These are phyloP conservation scores for Elymus sibiricus DNA, from an alignment of 176 grass and related monocot genomes.

Conservation along the genomic window DNA sequence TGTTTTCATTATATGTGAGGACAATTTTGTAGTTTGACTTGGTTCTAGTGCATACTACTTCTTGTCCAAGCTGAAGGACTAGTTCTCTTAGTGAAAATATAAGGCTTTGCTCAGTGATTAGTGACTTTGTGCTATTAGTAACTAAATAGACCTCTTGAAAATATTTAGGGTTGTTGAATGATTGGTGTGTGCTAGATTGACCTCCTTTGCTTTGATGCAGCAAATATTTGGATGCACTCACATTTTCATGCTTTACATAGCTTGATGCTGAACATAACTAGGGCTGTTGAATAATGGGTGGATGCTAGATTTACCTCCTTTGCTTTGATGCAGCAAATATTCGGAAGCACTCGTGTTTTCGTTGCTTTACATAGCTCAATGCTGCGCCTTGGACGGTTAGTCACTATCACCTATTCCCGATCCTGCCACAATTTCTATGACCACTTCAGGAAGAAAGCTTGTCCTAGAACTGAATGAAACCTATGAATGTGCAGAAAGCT, in stretches of 20 bases:
- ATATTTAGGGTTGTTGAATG: not conserved
- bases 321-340: constrained; percentile 69
- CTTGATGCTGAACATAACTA: constrained; percentile 45
- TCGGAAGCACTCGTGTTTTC: constrained; percentile 85
- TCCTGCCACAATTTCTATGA: constrained; percentile 1
- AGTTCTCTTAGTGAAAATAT: constrained; percentile 1
- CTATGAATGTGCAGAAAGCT: constrained; percentile 22
- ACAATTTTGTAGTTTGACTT: not conserved
- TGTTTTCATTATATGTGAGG: not conserved
- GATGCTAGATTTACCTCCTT: constrained; percentile 17
- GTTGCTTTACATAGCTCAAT: constrained; percentile 90
- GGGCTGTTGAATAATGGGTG: constrained; percentile 8
- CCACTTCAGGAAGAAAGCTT: constrained; percentile 2
- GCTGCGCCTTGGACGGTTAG: constrained; percentile 72
- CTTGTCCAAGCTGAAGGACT: not conserved
- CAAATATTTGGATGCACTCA: constrained; percentile 76
- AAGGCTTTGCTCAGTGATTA: not conserved
- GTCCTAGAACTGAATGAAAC: not conserved
- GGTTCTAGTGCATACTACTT: constrained; percentile 18
- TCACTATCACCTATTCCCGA: not conserved
- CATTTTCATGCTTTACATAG: constrained; percentile 74
- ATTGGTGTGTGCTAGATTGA: not conserved
- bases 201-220: constrained; percentile 43
- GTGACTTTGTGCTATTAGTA: constrained; percentile 1
- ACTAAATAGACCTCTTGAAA: not conserved